Conservation (phyloP, 805 yeast species). For the Pichia cephalocereana region DNA sequence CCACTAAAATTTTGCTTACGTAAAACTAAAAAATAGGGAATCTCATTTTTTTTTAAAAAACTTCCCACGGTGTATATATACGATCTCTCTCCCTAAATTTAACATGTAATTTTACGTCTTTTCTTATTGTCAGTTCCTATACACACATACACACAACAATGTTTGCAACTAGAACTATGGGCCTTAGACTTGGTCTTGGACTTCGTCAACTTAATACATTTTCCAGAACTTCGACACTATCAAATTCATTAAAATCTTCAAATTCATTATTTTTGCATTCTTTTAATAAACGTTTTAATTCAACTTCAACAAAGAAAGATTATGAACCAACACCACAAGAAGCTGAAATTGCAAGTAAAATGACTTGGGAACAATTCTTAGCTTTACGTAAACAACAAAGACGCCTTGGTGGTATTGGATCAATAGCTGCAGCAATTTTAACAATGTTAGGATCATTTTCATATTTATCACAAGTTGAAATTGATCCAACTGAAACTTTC, state of each 20-base stretch:
- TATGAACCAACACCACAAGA: constrained; percentile 17
- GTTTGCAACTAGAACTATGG: constrained; percentile 3
- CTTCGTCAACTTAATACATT: not conserved
- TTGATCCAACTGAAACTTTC: constrained; percentile 83
- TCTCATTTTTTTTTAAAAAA: too few relatives aligned
- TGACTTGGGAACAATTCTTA: constrained; percentile 79
- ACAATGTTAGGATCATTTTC: constrained; percentile 67
- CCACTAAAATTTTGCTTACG: too few relatives aligned
- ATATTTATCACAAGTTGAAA: constrained; percentile 68
- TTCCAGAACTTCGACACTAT: not conserved
- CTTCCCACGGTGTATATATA: too few relatives aligned
- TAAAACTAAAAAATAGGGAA: too few relatives aligned
- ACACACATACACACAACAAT: too few relatives aligned
- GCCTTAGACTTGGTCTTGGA: constrained; percentile 2
- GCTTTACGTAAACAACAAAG: constrained; percentile 68
- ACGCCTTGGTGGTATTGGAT: constrained; percentile 55
- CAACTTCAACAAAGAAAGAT: not conserved
- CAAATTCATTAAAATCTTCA: not conserved
- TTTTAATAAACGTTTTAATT: constrained; percentile 5
- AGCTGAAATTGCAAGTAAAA: constrained; percentile 15
- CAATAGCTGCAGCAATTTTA: constrained; percentile 54
- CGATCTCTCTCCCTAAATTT: too few relatives aligned
- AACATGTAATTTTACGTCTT: too few relatives aligned
- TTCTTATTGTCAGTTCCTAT: too few relatives aligned
- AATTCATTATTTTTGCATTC: not conserved